phyloP scores from a whole-genome alignment of 352 stramenopile genomes.

The Phytophthora sp. region DNA sequence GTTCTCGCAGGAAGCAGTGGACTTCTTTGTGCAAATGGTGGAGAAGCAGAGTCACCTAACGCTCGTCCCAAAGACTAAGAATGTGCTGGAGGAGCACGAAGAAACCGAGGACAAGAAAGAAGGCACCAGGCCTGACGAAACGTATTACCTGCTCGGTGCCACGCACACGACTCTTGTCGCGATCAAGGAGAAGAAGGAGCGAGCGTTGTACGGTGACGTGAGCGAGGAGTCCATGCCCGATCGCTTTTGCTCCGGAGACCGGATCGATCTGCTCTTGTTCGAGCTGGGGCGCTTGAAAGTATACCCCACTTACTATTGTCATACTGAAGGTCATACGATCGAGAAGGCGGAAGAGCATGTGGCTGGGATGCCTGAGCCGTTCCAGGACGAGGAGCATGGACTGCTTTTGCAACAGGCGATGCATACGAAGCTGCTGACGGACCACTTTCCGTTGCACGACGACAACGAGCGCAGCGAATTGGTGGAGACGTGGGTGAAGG shows the following conservation, averaged over 20 bases:
- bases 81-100: constrained; percentile 40
- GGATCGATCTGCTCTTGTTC: constrained; percentile 80
- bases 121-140: constrained; percentile 25
- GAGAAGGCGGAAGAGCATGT: constrained; percentile 16
- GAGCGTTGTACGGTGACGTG: constrained; percentile 47
- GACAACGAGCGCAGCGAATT: constrained; percentile 69
- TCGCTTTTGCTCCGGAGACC: constrained; percentile 70
- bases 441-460: constrained; percentile 82
- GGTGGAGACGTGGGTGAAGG: constrained; percentile 79
- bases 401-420: constrained; percentile 73
- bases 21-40: constrained; percentile 77
- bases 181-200: constrained; percentile 71
- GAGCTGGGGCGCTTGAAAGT: constrained; percentile 68
- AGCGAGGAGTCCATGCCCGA: constrained; percentile 51
- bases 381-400: constrained; percentile 72
- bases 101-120: constrained; percentile 29
- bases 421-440: constrained; percentile 64
- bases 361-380: constrained; percentile 49
- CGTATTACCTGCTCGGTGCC: constrained; percentile 67
- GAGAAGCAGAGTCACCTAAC: constrained; percentile 64
- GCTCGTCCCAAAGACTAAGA: constrained; percentile 55
- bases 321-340: not conserved
- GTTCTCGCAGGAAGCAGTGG: constrained; percentile 50
- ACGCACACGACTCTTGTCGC: constrained; percentile 50
- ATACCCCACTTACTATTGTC: constrained; percentile 23